Evolutionary conservation across 805 yeast genomes (phyloP), one percentile per base, ranked within the genome.

Genomic region (Suhomyces sp.): DNA sequence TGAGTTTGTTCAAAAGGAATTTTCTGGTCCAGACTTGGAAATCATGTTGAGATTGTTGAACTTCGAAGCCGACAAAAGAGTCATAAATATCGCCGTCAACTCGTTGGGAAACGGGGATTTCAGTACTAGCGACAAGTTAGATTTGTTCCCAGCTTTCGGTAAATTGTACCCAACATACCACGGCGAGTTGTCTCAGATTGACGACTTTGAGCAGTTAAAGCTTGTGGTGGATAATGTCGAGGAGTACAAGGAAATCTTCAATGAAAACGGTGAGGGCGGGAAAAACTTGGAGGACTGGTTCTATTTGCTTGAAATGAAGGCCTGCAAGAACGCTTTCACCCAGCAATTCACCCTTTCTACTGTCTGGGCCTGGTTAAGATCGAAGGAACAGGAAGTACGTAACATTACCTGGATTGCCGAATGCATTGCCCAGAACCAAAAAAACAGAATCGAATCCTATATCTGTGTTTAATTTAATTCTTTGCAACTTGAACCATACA

Each of bases 351-450:
- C 97, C 15, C 81, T 87, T 61, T 81, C 91, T 37, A 87, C 97
- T 2, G 78, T 94, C 51, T 94, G 97, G 94, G 97, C 97, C 6
- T 94, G 97, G 96, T 81, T 96, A 66, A 87, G 90, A 71, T 86
- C 97, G 15, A 88, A 87, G 65, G 99, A 94, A 72, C 99, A 96
- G 73, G 99, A 94, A 71, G 84, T 96, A 53, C 83, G 99, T 72
- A 94, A 94, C 69, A 87, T 94, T 59, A 90, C 98, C n/a, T 94
- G 99, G 99, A 93, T 94, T 52, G 97, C 98, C 47, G 99, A 94
- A 75, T 94, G 99, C 77, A 94, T 94, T 75, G 97, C 98, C 29
- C 99, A 96, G 71, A 92, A 91, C 68, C 99, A 94, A 78, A 89
- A 91, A 75, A 96, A 89, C 66, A 83, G 97, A 69, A 89, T 94